Evolutionary conservation across 495 filamentous ascomycete species (phyloP).

Genomic region (Annulohypoxylon moriforme): DNA sequence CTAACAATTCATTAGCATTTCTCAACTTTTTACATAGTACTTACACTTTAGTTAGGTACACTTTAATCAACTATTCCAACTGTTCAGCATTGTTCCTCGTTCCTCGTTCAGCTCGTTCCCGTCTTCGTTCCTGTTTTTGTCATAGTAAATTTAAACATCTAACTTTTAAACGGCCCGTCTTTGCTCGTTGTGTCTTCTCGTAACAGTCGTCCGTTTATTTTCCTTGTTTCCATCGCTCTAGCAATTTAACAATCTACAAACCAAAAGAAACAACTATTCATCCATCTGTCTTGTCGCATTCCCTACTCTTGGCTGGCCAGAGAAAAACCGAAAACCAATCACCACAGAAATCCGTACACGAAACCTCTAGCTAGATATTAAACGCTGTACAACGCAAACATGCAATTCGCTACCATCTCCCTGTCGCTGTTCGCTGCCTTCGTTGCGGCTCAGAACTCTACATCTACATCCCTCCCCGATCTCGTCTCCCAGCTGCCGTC

Average conservation of each 20-base stretch:
- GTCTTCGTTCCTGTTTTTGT: conserved; percentile 8
- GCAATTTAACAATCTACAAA: not conserved
- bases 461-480: conserved; percentile 36
- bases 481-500: conserved; percentile 44
- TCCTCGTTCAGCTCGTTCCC: conserved; percentile 2
- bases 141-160: not conserved
- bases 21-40: not conserved
- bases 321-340: conserved; percentile 13
- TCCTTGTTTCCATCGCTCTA: conserved; percentile 11
- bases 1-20: not conserved
- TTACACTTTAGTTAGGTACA: not conserved
- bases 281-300: conserved; percentile 6
- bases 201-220: not conserved
- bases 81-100: not conserved
- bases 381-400: conserved; percentile 31
- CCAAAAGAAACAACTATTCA: not conserved
- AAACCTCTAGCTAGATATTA: not conserved
- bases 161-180: conserved; percentile 4
- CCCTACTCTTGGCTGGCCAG: conserved; percentile 37
- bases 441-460: conserved; percentile 47
- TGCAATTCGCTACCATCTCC: conserved; percentile 39
- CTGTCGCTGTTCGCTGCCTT: conserved; percentile 43
- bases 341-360: conserved; percentile 1
- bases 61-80: not conserved
- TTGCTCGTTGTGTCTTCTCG: conserved; percentile 6